Evolutionary conservation across 768 basidiomycete species (phyloP).

Genomic region (Infundibulicybe gibba): DNA sequence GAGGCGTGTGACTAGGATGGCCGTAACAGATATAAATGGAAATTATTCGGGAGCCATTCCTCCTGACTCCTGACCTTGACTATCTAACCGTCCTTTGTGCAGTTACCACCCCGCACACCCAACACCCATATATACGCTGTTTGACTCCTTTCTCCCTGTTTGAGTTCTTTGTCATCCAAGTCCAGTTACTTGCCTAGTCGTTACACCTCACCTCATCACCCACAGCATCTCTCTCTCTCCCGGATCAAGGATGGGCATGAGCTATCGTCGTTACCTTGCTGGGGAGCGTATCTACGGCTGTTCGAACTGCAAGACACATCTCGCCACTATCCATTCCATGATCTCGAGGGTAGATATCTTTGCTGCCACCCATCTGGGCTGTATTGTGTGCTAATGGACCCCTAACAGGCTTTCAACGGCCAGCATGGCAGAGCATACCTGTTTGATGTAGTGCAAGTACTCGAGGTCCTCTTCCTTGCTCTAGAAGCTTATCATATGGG

Average conservation of each 20-base stretch:
- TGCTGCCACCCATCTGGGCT: no score
- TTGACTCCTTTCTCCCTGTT: no score
- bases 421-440: slow-evolving; percentile 95
- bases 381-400: not conserved
- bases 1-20: no score
- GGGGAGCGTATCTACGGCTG: slow-evolving; percentile 89
- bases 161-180: no score
- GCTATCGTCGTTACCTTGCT: slow-evolving; percentile 81
- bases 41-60: no score
- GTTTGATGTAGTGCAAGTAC: slow-evolving; percentile 86
- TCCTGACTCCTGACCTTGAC: no score
- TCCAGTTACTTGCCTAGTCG: no score
- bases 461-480: not conserved
- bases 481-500: slow-evolving; percentile 6
- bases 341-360: slow-evolving; percentile 68
- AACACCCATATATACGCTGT: no score
- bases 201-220: not conserved
- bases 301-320: slow-evolving; percentile 81
- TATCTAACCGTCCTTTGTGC: no score
- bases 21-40: no score
- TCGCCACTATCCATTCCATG: slow-evolving; percentile 90
- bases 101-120: no score
- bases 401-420: slow-evolving; percentile 85
- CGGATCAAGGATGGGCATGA: slow-evolving; percentile 71
- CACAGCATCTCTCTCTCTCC: slow-evolving; percentile 6